phyloP scores from a whole-genome alignment of 2,329 filamentous ascomycete species.

The Microthyrium microscopicum region DNA sequence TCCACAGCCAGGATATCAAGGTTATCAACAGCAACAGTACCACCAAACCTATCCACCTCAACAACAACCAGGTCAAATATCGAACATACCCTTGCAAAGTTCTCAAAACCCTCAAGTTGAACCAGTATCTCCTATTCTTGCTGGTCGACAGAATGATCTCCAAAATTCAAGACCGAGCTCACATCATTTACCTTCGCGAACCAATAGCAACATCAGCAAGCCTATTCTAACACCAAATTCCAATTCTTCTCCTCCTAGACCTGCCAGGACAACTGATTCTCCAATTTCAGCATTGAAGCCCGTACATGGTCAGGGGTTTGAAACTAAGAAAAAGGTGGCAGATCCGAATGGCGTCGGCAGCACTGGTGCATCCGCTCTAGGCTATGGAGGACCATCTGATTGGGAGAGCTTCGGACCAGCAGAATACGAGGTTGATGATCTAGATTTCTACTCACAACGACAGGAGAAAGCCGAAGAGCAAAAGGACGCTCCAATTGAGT shows the following conservation, averaged over 20 bases:
- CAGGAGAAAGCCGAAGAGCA: too few species aligned
- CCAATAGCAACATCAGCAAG: neutral
- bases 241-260: neutral
- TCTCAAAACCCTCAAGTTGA: too few species aligned
- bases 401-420: constrained; percentile 9
- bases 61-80: neutral
- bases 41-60: neutral
- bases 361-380: constrained; percentile 4
- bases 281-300: neutral
- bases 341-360: neutral
- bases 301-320: neutral
- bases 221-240: neutral
- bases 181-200: too few species aligned
- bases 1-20: constrained; percentile 1
- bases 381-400: constrained; percentile 8
- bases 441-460: constrained; percentile 19
- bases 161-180: too few species aligned
- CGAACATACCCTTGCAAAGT: too few species aligned
- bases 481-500: neutral
- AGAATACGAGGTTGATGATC: constrained; percentile 20
- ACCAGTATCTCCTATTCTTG: too few species aligned
- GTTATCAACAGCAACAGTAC: neutral
- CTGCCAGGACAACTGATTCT: neutral
- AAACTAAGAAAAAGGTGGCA: neutral
- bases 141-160: too few species aligned